Evolutionary conservation across 495 filamentous ascomycete genomes (phyloP), one percentile per base, ranked within the genome.

Genomic region (Daldinia concentrica): DNA sequence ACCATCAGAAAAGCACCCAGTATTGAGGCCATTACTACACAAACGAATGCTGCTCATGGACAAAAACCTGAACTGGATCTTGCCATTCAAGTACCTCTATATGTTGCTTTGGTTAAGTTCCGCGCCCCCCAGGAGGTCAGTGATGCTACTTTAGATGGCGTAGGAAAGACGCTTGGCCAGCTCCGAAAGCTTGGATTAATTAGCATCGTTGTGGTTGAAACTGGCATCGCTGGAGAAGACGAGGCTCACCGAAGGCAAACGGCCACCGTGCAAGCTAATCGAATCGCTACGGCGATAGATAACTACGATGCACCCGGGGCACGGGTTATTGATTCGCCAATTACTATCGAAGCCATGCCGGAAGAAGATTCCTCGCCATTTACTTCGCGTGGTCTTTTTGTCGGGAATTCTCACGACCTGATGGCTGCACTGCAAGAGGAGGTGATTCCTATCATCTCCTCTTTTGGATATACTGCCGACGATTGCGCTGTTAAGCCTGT

Each of bases 81-180:
- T 56, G 64, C 74, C 22, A 74, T 74, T 32, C 79, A 68, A 58
- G 84, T 87, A 45, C 84, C 86, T 34, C 79, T 94, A 24, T 93
- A 98, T 78, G 81, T 97, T 34, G 94, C 95, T 11, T 77, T 99
- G 64, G 89, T 99, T 58, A 97, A 97, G 76, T 84, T 98, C 50
- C 87, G 90, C 41, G 86, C 85, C 26, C 91, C 92, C 4, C 89
- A 95, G 73, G 76, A 78, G 0, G 84, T 95, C 57, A 85, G 90
- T 74, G 87, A 94, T 60, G 77, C 80, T 6, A 90, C 86, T 0
- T 73, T 98, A 1, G 74, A 88, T 56, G 95, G 93, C 0, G 87
- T 98, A 56, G 93, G 90, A 0, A 89, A 88, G 69, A 98, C 96
- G 0, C 78, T 99, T 19, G 88, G 89, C 9, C 94, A 97, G 75